phyloP scores from a whole-genome alignment of 1,139 yeast genomes.

The Pichia sp. region DNA sequence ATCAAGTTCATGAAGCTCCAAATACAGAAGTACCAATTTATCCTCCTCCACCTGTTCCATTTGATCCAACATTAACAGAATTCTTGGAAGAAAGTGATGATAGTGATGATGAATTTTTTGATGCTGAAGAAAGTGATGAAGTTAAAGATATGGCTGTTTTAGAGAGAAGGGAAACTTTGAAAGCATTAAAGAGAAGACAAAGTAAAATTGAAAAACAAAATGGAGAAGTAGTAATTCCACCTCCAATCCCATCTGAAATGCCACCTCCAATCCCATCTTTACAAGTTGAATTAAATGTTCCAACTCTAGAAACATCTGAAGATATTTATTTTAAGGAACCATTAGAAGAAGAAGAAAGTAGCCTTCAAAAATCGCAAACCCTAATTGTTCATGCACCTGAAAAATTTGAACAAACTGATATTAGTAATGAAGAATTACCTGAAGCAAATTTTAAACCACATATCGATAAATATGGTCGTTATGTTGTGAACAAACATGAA shows the following conservation, averaged over 20 bases:
- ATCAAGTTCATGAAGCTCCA: neutral
- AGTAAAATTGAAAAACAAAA: neutral
- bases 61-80: slow-evolving; percentile 18
- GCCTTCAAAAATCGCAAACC: slow-evolving; percentile 3
- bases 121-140: slow-evolving; percentile 73
- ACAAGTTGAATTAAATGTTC: neutral
- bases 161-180: slow-evolving; percentile 15
- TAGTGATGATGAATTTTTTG: slow-evolving; percentile 86
- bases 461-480: slow-evolving; percentile 17
- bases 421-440: slow-evolving; percentile 1
- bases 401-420: slow-evolving; percentile 4
- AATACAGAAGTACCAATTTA: slow-evolving; percentile 5
- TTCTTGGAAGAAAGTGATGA: slow-evolving; percentile 48
- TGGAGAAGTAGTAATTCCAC: neutral
- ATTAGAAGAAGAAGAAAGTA: neutral
- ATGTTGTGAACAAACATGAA: slow-evolving; percentile 20
- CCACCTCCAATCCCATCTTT: slow-evolving; percentile 7
- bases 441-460: slow-evolving; percentile 10
- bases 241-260: slow-evolving; percentile 2
- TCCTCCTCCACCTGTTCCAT: slow-evolving; percentile 13
- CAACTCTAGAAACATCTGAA: neutral
- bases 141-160: slow-evolving; percentile 23
- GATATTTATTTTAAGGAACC: neutral
- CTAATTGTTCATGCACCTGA: neutral
- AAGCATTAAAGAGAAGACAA: slow-evolving; percentile 5